Evolutionary conservation across 495 filamentous ascomycete species (phyloP).

Genomic region (Xylaria longipes): DNA sequence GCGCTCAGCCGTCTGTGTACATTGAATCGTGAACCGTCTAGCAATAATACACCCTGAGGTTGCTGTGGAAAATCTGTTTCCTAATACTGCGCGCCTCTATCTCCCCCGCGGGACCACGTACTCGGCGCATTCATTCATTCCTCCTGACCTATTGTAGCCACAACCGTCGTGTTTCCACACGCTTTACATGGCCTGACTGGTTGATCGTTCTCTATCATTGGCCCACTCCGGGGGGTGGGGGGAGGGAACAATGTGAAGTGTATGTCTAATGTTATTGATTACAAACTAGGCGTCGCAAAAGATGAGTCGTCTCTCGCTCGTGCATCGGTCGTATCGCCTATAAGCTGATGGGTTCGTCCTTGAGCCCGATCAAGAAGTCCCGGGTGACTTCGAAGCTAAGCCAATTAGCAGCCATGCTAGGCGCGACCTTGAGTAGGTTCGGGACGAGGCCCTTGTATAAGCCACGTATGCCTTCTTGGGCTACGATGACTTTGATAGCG

Average conservation of each 20-base stretch:
- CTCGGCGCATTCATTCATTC: background rate
- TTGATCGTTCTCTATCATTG: background rate
- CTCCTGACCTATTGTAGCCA: background rate
- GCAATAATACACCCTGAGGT: conserved; percentile 15
- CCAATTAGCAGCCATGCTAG: conserved; percentile 98
- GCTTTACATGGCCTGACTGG: background rate
- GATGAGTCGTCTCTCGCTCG: conserved; percentile 21
- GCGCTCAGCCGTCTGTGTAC: conserved; percentile 13
- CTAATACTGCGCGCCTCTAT: background rate
- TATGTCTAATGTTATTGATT: conserved; percentile 33
- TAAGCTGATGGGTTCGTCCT: conserved; percentile 42
- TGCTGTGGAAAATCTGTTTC: background rate
- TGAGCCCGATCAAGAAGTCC: conserved; percentile 76
- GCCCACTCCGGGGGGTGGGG: background rate
- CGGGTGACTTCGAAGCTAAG: conserved; percentile 92
- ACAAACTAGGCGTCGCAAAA: conserved; percentile 29
- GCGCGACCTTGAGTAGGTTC: conserved; percentile 94
- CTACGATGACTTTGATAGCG: conserved; percentile 79
- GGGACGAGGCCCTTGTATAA: conserved; percentile 93
- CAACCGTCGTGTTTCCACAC: background rate
- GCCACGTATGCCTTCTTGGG: conserved; percentile 71
- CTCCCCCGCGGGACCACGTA: background rate
- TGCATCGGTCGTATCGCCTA: conserved; percentile 19
- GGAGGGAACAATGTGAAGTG: background rate
- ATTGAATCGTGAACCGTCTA: conserved; percentile 20